A percentile compares a stretch with the other conserved stretches of the same genome.
Evolutionary conservation across 2,329 filamentous ascomycete genomes (phyloP).

Genomic region (Ceratocystis colombiana): DNA sequence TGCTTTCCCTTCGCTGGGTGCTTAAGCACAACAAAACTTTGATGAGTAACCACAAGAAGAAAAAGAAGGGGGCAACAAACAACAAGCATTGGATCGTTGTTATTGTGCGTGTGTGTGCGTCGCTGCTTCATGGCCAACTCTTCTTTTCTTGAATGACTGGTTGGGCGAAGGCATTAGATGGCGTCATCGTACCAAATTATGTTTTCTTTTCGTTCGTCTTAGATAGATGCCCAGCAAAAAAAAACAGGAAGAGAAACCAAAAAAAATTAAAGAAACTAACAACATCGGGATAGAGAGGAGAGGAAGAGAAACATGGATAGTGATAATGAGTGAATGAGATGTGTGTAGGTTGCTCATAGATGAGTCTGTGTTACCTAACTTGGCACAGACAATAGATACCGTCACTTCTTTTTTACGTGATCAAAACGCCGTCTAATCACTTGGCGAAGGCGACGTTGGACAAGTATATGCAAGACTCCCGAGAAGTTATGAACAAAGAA

Average conservation of each 20-base stretch:
- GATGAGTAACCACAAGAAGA: neutral
- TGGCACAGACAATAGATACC: too few relatives aligned
- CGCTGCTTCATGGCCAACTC: neutral
- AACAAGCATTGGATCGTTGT: neutral
- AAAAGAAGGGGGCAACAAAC: neutral
- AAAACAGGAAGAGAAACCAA: constrained; percentile 23
- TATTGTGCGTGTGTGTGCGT: constrained; percentile 8
- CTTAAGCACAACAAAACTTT: constrained; percentile 36
- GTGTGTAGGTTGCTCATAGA: neutral
- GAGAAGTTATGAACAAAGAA: too few relatives aligned
- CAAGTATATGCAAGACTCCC: too few relatives aligned
- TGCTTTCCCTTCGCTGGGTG: constrained; percentile 52
- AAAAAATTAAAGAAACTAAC: constrained; percentile 24
- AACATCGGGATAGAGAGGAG: neutral
- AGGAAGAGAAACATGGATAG: neutral
- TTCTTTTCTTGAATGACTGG: neutral
- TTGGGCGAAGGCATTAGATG: neutral
- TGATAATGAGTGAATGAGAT: neutral
- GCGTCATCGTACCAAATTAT: constrained; percentile 7
- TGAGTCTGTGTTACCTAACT: neutral
- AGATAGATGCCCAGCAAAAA: constrained; percentile 12
- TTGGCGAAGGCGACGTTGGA: too few relatives aligned
- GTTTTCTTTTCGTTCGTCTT: constrained; percentile 9
- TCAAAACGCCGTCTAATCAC: too few relatives aligned
- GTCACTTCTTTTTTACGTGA: too few relatives aligned